A percentile compares a stretch with the other conserved stretches of the same genome.
Conservation (phyloP, 1,284 basidiomycete genomes). For the Taiwanofungus camphoratus region DNA sequence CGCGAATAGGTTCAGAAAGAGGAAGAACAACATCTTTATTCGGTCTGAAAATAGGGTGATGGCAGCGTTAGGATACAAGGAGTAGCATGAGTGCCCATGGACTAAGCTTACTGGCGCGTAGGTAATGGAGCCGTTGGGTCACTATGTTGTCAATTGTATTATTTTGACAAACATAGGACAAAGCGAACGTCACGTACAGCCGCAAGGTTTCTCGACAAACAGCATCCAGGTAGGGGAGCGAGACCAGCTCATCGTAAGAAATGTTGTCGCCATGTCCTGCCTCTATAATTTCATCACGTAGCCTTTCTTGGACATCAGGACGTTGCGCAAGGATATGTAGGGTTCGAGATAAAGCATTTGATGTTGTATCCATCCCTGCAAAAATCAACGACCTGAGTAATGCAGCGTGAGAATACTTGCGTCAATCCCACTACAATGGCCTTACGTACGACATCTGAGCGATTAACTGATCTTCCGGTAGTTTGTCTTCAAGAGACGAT, state of each 20-base stretch:
- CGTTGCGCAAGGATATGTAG: conserved; percentile 3
- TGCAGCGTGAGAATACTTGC: background rate
- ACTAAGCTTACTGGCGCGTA: background rate
- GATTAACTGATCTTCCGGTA: conserved; percentile 20
- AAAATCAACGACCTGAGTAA: background rate
- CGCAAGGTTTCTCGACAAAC: conserved; percentile 15
- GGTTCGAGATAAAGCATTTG: background rate
- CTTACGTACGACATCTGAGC: conserved; percentile 24
- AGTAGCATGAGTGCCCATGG: too few species aligned
- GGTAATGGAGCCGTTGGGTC: background rate
- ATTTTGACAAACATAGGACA: too few species aligned
- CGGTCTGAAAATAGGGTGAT: conserved; percentile 11
- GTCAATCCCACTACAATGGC: conserved; percentile 6
- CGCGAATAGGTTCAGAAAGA: conserved; percentile 20
- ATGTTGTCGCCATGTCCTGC: conserved; percentile 6
- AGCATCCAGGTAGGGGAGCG: conserved; percentile 15
- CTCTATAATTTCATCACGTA: background rate
- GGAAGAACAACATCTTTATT: conserved; percentile 18
- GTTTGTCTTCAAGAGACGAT: conserved; percentile 16
- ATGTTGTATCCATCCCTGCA: conserved; percentile 2
- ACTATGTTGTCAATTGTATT: too few species aligned
- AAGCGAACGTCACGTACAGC: conserved; percentile 14
- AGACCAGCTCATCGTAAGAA: conserved; percentile 12
- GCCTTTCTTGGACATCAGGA: conserved; percentile 5
- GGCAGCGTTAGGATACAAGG: background rate